These are phyloP conservation scores for Adiantum capillusveneris DNA, from an alignment of 75 land plant genomes.

Conservation along the genomic window DNA sequence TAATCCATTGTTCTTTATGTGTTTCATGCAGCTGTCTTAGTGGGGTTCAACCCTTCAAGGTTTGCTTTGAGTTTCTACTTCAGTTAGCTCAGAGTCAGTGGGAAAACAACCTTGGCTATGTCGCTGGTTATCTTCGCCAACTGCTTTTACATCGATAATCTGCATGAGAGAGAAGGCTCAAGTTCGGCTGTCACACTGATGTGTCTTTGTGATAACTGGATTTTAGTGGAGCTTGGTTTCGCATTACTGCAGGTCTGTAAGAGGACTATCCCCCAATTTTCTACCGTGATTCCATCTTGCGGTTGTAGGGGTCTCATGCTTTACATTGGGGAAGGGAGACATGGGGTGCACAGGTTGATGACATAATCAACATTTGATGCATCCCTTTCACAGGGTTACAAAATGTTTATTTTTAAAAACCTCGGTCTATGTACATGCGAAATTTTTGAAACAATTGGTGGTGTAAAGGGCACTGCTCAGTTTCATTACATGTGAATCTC, in stretches of 20 bases:
- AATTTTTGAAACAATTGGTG: neutral
- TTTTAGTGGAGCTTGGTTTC: neutral
- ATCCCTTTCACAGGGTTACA: no score
- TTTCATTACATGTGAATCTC: neutral
- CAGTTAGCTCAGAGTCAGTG: constrained; percentile 30
- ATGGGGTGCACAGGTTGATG: no score
- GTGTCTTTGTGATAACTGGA: neutral
- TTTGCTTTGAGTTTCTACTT: constrained; percentile 80
- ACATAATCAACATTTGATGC: neutral
- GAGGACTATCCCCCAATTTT: neutral
- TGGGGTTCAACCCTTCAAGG: constrained; percentile 86
- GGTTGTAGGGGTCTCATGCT: neutral
- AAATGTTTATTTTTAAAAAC: no score
- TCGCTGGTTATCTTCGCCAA: no score
- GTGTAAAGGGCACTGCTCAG: neutral
- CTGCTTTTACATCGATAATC: neutral
- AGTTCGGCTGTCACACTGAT: no score
- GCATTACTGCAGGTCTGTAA: neutral
- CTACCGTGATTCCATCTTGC: neutral
- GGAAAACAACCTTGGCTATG: no score
- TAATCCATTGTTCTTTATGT: no score
- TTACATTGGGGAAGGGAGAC: no score
- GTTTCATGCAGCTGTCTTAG: constrained; percentile 68
- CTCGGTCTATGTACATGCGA: no score
- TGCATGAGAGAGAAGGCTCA: neutral